Evolutionary conservation across 805 yeast genomes (phyloP).

Genomic region (Wickerhamomyces chambardii): DNA sequence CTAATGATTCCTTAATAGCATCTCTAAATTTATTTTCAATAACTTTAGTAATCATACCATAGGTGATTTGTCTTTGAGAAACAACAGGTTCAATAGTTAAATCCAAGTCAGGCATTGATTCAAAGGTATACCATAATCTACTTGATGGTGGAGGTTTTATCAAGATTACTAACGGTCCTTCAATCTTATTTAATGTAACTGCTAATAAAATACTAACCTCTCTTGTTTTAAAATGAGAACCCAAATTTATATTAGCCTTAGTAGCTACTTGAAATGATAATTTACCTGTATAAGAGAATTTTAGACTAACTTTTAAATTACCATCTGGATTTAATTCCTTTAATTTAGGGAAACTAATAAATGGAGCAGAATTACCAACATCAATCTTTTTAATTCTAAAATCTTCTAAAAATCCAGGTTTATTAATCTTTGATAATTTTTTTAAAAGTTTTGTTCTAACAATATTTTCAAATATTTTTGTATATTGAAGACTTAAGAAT

Average conservation of each 20-base stretch:
- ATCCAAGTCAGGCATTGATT: slow-evolving; percentile 65
- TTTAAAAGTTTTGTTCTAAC: slow-evolving; percentile 53
- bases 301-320: slow-evolving; percentile 47
- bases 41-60: slow-evolving; percentile 69
- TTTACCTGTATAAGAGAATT: slow-evolving; percentile 68
- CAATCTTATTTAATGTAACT: slow-evolving; percentile 55
- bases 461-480: slow-evolving; percentile 52
- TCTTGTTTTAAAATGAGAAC: slow-evolving; percentile 60
- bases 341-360: slow-evolving; percentile 63
- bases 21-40: slow-evolving; percentile 75
- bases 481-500: slow-evolving; percentile 67
- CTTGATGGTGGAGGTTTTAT: slow-evolving; percentile 88
- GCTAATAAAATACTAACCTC: slow-evolving; percentile 71
- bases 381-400: slow-evolving; percentile 63
- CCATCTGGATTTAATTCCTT: slow-evolving; percentile 76
- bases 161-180: slow-evolving; percentile 63
- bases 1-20: slow-evolving; percentile 70
- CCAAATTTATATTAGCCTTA: slow-evolving; percentile 65
- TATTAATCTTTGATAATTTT: slow-evolving; percentile 70
- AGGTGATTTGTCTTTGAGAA: slow-evolving; percentile 73
- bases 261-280: slow-evolving; percentile 73
- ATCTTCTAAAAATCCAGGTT: slow-evolving; percentile 84
- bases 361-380: slow-evolving; percentile 78
- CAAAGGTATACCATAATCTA: slow-evolving; percentile 87
- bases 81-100: slow-evolving; percentile 85